A percentile compares a stretch with the other conserved stretches of the same genome.
Evolutionary conservation across 2,329 filamentous ascomycete genomes (phyloP).

Genomic region (Neonectria faginata): DNA sequence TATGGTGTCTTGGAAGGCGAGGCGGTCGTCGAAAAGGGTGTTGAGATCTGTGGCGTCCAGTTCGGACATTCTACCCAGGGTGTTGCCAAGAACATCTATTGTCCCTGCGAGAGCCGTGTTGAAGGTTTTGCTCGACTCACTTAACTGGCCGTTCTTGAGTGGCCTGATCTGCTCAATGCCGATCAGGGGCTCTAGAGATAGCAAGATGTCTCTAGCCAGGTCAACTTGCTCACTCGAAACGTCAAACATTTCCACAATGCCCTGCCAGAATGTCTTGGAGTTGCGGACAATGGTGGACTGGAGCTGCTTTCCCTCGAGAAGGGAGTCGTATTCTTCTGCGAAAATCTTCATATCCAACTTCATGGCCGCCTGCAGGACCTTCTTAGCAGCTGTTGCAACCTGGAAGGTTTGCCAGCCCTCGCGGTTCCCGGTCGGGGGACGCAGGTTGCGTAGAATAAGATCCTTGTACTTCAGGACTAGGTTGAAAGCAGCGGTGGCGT

Average conservation of each 20-base stretch:
- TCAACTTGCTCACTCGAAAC: conserved; percentile 76
- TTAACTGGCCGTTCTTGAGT: conserved; percentile 58
- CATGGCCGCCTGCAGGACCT: conserved; percentile 66
- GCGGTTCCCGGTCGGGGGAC: conserved; percentile 40
- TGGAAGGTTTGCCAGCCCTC: conserved; percentile 56
- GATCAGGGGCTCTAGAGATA: conserved; percentile 76
- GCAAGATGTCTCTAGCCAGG: conserved; percentile 79
- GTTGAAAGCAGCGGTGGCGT: conserved; percentile 74
- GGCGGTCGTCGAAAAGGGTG: conserved; percentile 73
- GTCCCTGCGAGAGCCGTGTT: conserved; percentile 75
- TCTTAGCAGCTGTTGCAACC: conserved; percentile 58
- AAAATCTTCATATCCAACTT: conserved; percentile 58
- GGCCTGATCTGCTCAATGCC: conserved; percentile 80
- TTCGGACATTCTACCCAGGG: conserved; percentile 83
- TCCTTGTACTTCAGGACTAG: conserved; percentile 72
- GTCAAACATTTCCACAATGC: conserved; percentile 77
- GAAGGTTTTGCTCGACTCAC: conserved; percentile 70
- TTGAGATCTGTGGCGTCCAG: conserved; percentile 78
- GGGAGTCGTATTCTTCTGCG: conserved; percentile 63
- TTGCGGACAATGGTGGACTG: conserved; percentile 76
- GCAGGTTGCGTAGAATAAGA: conserved; percentile 63
- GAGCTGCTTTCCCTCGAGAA: conserved; percentile 70
- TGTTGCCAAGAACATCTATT: conserved; percentile 72
- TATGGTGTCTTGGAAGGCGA: conserved; percentile 79
- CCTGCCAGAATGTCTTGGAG: conserved; percentile 62